Evolutionary conservation across 371 early-diverging fungal genomes (phyloP).

Genomic region (Mortierella sp.): DNA sequence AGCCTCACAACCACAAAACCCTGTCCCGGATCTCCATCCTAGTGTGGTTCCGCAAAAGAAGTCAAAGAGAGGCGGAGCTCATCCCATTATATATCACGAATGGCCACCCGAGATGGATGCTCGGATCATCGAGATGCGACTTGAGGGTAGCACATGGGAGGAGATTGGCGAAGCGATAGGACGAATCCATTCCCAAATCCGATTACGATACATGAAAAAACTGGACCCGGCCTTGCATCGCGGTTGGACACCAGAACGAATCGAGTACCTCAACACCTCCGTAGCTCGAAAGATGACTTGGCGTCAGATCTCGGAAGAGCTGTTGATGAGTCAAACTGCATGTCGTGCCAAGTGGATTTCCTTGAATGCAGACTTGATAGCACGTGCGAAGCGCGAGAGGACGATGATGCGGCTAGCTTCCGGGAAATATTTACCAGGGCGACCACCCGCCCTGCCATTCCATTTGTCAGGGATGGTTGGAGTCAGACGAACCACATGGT

Average conservation of each 20-base stretch:
- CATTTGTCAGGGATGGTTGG: conserved; percentile 7
- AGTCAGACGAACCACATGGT: conserved; percentile 13
- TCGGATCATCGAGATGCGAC: conserved; percentile 32
- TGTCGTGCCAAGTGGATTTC: conserved; percentile 39
- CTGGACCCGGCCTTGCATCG: conserved; percentile 28
- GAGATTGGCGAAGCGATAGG: conserved; percentile 33
- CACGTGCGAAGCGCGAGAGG: conserved; percentile 4
- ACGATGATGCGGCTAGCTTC: background rate
- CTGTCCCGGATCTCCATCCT: background rate
- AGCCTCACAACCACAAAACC: background rate
- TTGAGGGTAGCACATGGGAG: conserved; percentile 40
- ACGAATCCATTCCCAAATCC: conserved; percentile 9
- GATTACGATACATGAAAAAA: conserved; percentile 25
- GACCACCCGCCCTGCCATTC: background rate
- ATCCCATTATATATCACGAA: background rate
- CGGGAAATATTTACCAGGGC: background rate
- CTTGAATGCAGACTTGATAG: conserved; percentile 12
- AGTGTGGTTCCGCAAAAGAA: background rate
- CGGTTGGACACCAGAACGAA: conserved; percentile 19
- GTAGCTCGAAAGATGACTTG: conserved; percentile 28
- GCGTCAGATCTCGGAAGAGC: conserved; percentile 22
- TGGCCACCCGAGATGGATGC: conserved; percentile 35
- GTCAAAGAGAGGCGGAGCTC: background rate
- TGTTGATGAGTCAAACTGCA: conserved; percentile 14
- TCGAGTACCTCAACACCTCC: conserved; percentile 24